A percentile compares a stretch with the other conserved stretches of the same genome.
Conservation (phyloP, 2,329 filamentous ascomycete species). For the Fusarium ramigenum region DNA sequence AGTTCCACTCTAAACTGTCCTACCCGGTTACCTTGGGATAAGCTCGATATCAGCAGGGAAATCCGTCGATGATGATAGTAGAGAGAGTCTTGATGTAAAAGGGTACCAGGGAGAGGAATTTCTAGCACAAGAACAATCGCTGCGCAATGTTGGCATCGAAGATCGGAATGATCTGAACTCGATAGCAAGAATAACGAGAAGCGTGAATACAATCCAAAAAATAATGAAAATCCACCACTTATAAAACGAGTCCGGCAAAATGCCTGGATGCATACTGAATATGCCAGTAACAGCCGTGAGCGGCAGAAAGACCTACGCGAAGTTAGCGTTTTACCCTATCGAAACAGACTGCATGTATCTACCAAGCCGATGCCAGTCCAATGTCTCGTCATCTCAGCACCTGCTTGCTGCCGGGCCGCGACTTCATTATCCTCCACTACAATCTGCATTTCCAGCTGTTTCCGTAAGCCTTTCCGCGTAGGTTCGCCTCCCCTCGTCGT, state of each 20-base stretch:
- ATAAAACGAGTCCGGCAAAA: neutral
- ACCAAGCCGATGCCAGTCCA: neutral
- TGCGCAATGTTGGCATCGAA: too few relatives aligned
- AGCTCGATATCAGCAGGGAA: neutral
- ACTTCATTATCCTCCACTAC: neutral
- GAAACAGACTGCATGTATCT: rapidly evolving
- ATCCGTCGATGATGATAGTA: neutral
- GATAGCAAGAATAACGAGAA: neutral
- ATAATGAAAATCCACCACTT: neutral
- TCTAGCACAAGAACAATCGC: neutral
- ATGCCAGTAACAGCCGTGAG: neutral
- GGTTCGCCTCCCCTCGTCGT: rapidly evolving
- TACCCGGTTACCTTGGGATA: neutral
- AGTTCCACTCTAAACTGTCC: neutral
- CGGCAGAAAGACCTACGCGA: neutral
- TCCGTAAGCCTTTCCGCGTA: neutral
- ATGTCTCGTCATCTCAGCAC: neutral
- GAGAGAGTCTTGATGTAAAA: neutral
- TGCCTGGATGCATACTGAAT: neutral
- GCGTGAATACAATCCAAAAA: neutral
- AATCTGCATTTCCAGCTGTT: conserved; percentile 6
- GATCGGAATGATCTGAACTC: neutral
- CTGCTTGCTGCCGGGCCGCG: neutral
- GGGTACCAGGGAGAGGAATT: too few relatives aligned
- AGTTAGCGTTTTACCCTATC: rapidly evolving